Percentiles rank a stretch among this genome's conserved stretches.
Conservation (phyloP, 805 yeast species). For the Lipomyces sp. region DNA sequence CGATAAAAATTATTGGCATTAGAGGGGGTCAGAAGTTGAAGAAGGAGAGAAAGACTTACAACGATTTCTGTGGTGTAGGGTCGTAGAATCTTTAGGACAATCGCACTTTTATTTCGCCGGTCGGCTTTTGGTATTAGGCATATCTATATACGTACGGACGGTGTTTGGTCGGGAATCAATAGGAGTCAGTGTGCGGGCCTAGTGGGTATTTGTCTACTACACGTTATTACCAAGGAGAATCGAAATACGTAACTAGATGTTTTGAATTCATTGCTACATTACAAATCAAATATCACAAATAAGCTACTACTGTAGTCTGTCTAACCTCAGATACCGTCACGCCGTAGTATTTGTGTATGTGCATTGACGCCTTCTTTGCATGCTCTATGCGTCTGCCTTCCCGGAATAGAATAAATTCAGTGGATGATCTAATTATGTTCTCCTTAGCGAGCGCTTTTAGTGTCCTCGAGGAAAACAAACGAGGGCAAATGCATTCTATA, state of each 20-base stretch:
- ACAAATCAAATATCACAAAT: neutral
- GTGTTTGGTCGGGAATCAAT: slow-evolving; percentile 2
- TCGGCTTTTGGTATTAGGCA: neutral
- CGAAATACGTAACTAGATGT: neutral
- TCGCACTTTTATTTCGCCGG: neutral
- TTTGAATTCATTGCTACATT: neutral
- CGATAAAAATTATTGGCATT: slow-evolving; percentile 38
- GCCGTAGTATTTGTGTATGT: neutral
- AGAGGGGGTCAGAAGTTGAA: slow-evolving; percentile 28
- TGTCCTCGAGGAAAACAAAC: slow-evolving; percentile 18
- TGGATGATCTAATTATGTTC: neutral
- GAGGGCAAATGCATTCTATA: slow-evolving; percentile 25
- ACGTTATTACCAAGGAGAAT: slow-evolving; percentile 3
- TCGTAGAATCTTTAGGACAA: neutral
- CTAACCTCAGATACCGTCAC: neutral
- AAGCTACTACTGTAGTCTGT: neutral
- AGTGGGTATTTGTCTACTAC: neutral
- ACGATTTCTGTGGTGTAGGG: neutral
- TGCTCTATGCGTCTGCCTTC: neutral
- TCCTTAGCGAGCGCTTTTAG: slow-evolving; percentile 10
- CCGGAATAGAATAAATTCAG: neutral
- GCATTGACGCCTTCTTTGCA: neutral
- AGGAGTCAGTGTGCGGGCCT: neutral
- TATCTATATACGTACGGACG: neutral
- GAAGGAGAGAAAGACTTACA: neutral